These are phyloP conservation scores for Coemansia sp. DNA, from an alignment of 192 early-diverging fungal genomes.

Conservation along the genomic window DNA sequence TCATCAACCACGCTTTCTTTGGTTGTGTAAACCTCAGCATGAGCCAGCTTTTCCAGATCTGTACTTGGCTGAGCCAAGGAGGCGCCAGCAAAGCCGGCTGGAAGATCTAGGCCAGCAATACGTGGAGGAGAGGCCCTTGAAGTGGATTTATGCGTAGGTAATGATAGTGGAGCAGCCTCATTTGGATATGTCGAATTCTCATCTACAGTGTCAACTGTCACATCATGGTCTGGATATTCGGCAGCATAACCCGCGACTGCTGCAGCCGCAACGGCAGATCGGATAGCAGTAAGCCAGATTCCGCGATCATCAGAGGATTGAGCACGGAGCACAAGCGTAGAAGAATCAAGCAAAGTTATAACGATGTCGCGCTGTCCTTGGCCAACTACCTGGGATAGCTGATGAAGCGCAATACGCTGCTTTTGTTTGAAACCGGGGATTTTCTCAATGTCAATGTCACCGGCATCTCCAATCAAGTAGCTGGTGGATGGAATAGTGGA, in stretches of 20 bases:
- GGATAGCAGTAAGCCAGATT: constrained; percentile 23
- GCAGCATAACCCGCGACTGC: constrained; percentile 5
- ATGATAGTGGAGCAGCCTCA: constrained; percentile 2
- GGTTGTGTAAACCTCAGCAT: neutral
- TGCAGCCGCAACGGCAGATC: constrained; percentile 6
- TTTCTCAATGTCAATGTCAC: constrained; percentile 16
- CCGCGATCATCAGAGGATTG: constrained; percentile 22
- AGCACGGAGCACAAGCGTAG: constrained; percentile 34
- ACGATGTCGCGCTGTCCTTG: constrained; percentile 37
- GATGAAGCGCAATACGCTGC: constrained; percentile 13
- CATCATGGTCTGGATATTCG: neutral
- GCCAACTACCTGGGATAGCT: constrained; percentile 16
- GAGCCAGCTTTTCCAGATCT: neutral
- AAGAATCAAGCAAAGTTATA: constrained; percentile 15
- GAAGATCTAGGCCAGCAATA: neutral
- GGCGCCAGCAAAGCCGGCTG: neutral
- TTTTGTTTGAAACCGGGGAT: constrained; percentile 18
- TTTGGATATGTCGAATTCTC: neutral
- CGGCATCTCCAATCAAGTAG: constrained; percentile 27
- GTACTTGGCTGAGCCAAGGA: neutral
- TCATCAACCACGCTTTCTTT: neutral
- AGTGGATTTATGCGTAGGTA: neutral
- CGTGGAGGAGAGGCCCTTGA: neutral
- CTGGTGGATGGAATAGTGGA: neutral
- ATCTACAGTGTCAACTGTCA: neutral